Evolutionary conservation across 2,329 filamentous ascomycete genomes (phyloP).

Genomic region (Aspergillus jensenii): DNA sequence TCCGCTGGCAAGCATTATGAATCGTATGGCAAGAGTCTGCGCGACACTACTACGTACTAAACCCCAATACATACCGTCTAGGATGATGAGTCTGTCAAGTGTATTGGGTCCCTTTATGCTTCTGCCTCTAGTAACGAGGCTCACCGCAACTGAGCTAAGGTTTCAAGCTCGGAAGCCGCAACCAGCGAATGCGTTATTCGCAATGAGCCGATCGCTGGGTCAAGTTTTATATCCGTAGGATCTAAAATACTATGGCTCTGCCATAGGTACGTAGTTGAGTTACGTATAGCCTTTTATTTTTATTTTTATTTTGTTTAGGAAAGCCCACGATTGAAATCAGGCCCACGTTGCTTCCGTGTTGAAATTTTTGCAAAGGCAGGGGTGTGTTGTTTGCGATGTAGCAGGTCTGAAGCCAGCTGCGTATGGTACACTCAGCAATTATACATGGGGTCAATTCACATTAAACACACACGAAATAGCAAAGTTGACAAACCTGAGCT

Average conservation of each 20-base stretch:
- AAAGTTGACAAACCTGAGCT: background rate
- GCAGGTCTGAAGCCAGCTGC: background rate
- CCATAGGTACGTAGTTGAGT: too few relatives aligned
- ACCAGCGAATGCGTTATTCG: background rate
- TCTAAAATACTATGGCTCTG: too few relatives aligned
- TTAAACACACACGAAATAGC: background rate
- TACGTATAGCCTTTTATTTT: background rate
- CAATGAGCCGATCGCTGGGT: background rate
- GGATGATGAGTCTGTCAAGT: too few relatives aligned
- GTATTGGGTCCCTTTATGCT: too few relatives aligned
- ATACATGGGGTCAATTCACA: background rate
- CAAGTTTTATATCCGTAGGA: background rate
- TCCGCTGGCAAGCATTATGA: too few relatives aligned
- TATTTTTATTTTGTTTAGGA: background rate
- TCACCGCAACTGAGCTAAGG: background rate
- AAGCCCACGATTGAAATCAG: background rate
- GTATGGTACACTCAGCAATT: background rate
- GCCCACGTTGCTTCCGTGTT: background rate
- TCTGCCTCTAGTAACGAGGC: too few relatives aligned
- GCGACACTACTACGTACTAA: too few relatives aligned
- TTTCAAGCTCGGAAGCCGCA: background rate
- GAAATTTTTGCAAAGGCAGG: background rate
- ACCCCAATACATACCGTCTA: too few relatives aligned
- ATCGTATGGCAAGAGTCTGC: too few relatives aligned
- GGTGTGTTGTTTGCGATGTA: background rate